These are phyloP conservation scores for Tylopilus balloui DNA, from an alignment of 768 basidiomycete genomes.

Conservation along the genomic window DNA sequence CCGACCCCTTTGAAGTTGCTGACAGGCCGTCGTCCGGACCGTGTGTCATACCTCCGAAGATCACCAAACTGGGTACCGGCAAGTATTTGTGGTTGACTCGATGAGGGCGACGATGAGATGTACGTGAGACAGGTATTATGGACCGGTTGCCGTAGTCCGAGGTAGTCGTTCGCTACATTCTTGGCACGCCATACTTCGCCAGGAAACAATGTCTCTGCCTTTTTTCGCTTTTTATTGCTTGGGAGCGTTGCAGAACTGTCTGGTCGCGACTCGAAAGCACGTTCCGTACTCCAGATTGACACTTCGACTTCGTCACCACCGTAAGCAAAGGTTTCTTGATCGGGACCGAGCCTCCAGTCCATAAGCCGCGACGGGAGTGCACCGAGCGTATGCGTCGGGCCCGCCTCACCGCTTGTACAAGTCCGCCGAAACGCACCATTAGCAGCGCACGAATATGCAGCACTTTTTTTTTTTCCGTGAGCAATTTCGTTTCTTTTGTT, in stretches of 20 bases:
- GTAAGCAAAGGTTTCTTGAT: constrained; percentile 61
- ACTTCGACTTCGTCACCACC: constrained; percentile 85
- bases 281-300: constrained; percentile 74
- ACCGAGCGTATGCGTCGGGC: constrained; percentile 28
- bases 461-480: constrained; percentile 25
- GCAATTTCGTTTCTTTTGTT: not conserved
- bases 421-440: constrained; percentile 66
- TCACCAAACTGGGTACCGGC: constrained; percentile 75
- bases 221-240: constrained; percentile 47
- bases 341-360: constrained; percentile 58
- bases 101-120: constrained; percentile 38
- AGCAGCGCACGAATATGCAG: constrained; percentile 66
- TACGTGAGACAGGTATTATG: constrained; percentile 68
- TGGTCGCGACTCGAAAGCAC: constrained; percentile 38
- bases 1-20: constrained; percentile 58
- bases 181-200: constrained; percentile 83
- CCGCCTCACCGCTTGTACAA: constrained; percentile 25
- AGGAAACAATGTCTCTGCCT: constrained; percentile 53
- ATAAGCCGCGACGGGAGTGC: constrained; percentile 65
- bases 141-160: constrained; percentile 75
- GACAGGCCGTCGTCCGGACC: constrained; percentile 63
- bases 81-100: constrained; percentile 46
- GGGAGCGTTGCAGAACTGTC: constrained; percentile 15
- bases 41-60: constrained; percentile 73
- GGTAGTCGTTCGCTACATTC: constrained; percentile 75